Evolutionary conservation across 1,139 yeast species (phyloP), one percentile per base, ranked within the genome.

Genomic region (Wickerhamiella infanticola): DNA sequence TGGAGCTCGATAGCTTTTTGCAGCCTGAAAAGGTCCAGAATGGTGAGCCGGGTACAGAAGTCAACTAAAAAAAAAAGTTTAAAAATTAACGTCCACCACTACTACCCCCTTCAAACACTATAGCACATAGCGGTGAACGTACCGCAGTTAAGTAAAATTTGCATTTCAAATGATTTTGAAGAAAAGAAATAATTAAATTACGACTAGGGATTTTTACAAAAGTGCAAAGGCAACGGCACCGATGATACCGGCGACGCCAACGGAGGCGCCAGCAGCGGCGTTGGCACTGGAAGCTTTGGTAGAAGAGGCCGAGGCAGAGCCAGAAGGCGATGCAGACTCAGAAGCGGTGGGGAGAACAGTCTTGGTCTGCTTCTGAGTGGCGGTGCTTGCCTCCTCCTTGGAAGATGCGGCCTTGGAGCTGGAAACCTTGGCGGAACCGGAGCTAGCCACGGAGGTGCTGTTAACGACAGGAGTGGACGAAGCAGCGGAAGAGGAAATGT

Each of bases 1-100:
- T 81, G 24, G 88, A 81, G 56, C 62, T 79, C 44, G 82, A 85
- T 6, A 84, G 85, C 0, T 77, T 77, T 53, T 61, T 76, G 37
- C 11, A 45, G 48, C 23, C 35, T 6, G n/a, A 40, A 18, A 40
- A 38, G 33, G 33, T 11, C 11, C 33, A 18, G 18, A 18, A 18
- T 18, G 18, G 18, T 18, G 18, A 18, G 18, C 18, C 18, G 18
- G 18, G 18, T 18, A 18, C 18, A 18, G 18, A 18, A 18, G 18
- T 18, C 18, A 18, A 18, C 18, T 18, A 18, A 18, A 18, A 18
- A 18, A 18, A 18, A 18, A 18, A 18, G 18, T 18, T 18, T 18
- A 18, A 18, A 18, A 18, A 18, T 18, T 18, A 1, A 18, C 18
- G 18, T 18, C 18, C 18, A 18, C 18, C 18, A 18, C 18, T 18